Conservation (phyloP, 192 early-diverging fungal species). For the Mortierella claussenii region DNA sequence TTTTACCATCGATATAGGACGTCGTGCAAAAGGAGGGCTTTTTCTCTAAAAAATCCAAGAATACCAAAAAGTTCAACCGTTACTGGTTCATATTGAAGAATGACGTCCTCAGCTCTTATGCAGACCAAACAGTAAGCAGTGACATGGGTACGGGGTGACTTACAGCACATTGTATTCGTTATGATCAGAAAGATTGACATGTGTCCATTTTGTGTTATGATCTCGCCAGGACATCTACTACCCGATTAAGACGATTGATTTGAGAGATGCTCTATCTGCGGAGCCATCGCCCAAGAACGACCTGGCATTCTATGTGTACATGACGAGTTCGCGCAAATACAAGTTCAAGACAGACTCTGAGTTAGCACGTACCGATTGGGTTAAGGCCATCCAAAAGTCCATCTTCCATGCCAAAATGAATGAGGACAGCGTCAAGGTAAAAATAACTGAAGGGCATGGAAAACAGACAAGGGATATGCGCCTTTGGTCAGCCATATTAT, state of each 20-base stretch:
- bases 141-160: too few relatives aligned
- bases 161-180: neutral
- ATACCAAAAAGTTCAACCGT: constrained; percentile 45
- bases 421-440: constrained; percentile 64
- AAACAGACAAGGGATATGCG: too few relatives aligned
- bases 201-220: neutral
- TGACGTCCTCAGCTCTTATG: constrained; percentile 64
- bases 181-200: neutral
- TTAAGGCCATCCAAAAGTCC: constrained; percentile 64
- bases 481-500: too few relatives aligned
- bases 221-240: constrained; percentile 62
- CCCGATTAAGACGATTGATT: constrained; percentile 65
- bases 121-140: constrained; percentile 57
- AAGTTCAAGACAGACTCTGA: constrained; percentile 69
- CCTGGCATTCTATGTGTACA: constrained; percentile 58
- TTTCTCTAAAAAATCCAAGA: constrained; percentile 54
- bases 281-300: constrained; percentile 51
- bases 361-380: constrained; percentile 66
- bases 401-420: constrained; percentile 68
- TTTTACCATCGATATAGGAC: constrained; percentile 39
- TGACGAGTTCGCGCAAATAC: constrained; percentile 52
- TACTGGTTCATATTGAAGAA: constrained; percentile 74
- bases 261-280: constrained; percentile 63
- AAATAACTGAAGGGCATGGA: too few relatives aligned
- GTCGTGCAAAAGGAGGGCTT: constrained; percentile 63